Base-by-base conservation (phyloP, 768 basidiomycete genomes). In the Cystobasidium ongulense region DNA sequence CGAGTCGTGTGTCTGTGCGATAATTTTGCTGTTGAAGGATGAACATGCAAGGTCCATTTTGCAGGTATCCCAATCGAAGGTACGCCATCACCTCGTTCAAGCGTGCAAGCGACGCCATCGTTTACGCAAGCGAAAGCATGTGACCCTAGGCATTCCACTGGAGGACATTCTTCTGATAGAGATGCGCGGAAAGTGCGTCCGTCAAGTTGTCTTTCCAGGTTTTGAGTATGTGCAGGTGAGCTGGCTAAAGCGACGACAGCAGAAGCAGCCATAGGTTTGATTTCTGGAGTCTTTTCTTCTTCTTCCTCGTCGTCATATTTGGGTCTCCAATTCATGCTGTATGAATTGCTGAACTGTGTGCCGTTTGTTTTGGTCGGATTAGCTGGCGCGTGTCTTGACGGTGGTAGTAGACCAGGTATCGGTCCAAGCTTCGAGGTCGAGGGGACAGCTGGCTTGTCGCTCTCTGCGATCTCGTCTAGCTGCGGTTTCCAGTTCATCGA, bases 401-500 rank as follows among this genome's bases (percentile, higher is more conserved):
- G 63, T 15, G 63, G 63, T 36, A 64, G 15, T 13, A 64, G 25
- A 25, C 63, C 63, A 38, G 63, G 63, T 64, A 43, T 43, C 36
- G 63, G 63, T 25, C 63, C 63, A 36, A 38, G 63, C 25, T 39
- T 38, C 10, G 36, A 27, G 13, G 63, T 27, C 21, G 35, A 38
- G 5, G 25, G 31, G 15, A 11, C 41, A 25, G 63, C 38, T 4
- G 35, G 38, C 38, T 27, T 25, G 8, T 27, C 36, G n/a, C 5
- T 29, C 63, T 38, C 38, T 11, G 25, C 8, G 2, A 64, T 64
- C 43, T 46, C 50, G 23, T 67, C 65, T 29, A 50, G 50, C 29
- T 67, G 39, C 17, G 65, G 65, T 50, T 43, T 46, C 65, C 65
- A 67, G 33, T 67, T 67, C 65, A 67, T 67, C 10, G 65, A 67